These are phyloP conservation scores for Pseudogymnoascus pannorum DNA, from an alignment of 2,329 filamentous ascomycete genomes.

Conservation along the genomic window DNA sequence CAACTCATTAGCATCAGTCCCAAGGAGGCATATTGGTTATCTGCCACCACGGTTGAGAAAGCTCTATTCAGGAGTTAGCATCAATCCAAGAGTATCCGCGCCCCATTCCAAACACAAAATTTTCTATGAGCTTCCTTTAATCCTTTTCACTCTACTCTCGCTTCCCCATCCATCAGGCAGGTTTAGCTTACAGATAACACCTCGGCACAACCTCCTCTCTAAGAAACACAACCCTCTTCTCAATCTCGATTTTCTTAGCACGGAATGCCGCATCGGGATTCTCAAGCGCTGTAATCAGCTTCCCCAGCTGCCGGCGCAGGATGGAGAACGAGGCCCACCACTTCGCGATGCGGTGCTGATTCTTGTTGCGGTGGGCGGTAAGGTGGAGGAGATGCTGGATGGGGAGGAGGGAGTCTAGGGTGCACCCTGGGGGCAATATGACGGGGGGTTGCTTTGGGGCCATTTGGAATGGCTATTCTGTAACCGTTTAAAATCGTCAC, in stretches of 20 bases:
- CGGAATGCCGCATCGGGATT: constrained; percentile 34
- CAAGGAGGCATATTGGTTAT: constrained; percentile 64
- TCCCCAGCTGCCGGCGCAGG: constrained; percentile 58
- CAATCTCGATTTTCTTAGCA: constrained; percentile 25
- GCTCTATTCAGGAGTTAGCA: constrained; percentile 32
- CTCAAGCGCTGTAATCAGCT: constrained; percentile 40
- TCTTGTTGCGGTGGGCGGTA: constrained; percentile 77
- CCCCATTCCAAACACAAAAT: background rate
- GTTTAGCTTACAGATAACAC: constrained; percentile 38
- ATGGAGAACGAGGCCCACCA: constrained; percentile 76
- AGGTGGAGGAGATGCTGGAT: constrained; percentile 56
- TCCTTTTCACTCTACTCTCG: background rate
- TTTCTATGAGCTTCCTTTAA: background rate
- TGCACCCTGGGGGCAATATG: background rate
- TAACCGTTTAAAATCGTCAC: background rate
- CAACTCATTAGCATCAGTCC: constrained; percentile 61
- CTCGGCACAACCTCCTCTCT: constrained; percentile 34
- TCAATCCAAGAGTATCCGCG: background rate
- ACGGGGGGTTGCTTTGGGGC: constrained; percentile 4
- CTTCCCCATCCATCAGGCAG: background rate
- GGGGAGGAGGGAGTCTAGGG: constrained; percentile 28
- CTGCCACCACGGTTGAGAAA: constrained; percentile 64
- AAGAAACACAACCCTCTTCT: constrained; percentile 31
- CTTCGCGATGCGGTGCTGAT: constrained; percentile 73
- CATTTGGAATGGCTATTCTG: background rate